These are phyloP conservation scores for Candida dubliniensis DNA, from an alignment of 1,139 yeast species.

Conservation along the genomic window DNA sequence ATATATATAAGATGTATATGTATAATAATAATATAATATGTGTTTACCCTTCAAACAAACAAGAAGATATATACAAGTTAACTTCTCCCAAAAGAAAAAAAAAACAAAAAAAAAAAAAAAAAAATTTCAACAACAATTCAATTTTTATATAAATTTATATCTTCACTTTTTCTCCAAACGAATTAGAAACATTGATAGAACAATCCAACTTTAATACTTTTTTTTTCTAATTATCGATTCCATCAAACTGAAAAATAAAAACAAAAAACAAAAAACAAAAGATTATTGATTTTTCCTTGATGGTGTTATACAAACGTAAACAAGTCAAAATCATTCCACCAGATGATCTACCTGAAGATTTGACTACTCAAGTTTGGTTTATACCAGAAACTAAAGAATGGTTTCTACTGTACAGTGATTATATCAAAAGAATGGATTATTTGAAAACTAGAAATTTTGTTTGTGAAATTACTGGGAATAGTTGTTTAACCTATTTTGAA, in stretches of 20 bases:
- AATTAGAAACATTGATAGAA: too few relatives aligned
- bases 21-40: not conserved
- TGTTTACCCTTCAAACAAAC: too few relatives aligned
- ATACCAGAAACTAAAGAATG: constrained; percentile 88
- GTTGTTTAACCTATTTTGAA: constrained; percentile 86
- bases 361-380: constrained; percentile 63
- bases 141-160: too few relatives aligned
- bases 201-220: too few relatives aligned
- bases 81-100: too few relatives aligned
- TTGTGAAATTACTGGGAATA: constrained; percentile 94
- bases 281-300: constrained; percentile 10
- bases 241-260: not conserved
- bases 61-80: too few relatives aligned
- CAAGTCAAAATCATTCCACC: constrained; percentile 61
- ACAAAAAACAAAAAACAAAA: too few relatives aligned
- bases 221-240: not conserved
- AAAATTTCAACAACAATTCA: too few relatives aligned
- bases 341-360: constrained; percentile 54
- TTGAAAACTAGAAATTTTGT: constrained; percentile 78
- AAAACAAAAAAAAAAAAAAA: too few relatives aligned
- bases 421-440: constrained; percentile 67
- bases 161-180: too few relatives aligned
- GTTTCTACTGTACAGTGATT: constrained; percentile 75
- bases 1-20: not conserved
- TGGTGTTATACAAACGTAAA: constrained; percentile 75